These are phyloP conservation scores for Russula compacta DNA, from an alignment of 768 basidiomycete species.

Conservation along the genomic window DNA sequence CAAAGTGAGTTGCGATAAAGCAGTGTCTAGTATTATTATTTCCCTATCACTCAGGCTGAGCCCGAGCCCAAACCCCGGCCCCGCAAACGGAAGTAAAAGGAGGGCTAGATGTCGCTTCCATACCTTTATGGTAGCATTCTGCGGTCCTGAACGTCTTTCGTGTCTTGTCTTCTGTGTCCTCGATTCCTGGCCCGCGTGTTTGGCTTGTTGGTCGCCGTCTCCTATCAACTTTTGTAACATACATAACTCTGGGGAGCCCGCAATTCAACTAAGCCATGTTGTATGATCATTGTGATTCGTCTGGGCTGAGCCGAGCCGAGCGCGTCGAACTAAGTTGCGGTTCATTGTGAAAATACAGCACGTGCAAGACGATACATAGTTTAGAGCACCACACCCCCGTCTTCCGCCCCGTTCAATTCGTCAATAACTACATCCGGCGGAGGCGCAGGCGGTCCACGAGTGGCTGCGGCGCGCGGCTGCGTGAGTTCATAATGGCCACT, in stretches of 20 bases:
- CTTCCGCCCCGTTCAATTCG: background rate
- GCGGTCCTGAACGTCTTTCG: background rate
- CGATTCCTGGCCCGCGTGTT: background rate
- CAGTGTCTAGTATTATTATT: background rate
- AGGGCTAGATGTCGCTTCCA: background rate
- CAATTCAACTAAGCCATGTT: background rate
- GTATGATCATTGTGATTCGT: background rate
- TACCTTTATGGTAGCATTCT: background rate
- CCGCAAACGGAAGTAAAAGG: conserved; percentile 10
- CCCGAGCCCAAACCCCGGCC: conserved; percentile 11
- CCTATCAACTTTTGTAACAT: background rate
- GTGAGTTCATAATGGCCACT: conserved; percentile 37
- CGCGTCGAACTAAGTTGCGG: background rate
- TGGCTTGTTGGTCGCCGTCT: background rate
- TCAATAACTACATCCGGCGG: background rate
- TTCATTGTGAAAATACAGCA: background rate
- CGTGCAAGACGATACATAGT: background rate
- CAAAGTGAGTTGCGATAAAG: conserved; percentile 2
- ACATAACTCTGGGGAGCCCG: background rate
- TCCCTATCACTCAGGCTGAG: background rate
- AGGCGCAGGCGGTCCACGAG: background rate
- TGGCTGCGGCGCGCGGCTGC: background rate
- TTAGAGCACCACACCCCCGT: conserved; percentile 15
- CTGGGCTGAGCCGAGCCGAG: background rate
- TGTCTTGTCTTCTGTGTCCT: background rate